Base-by-base conservation (phyloP, 768 basidiomycete genomes). In the Favolaschia claudopus region DNA sequence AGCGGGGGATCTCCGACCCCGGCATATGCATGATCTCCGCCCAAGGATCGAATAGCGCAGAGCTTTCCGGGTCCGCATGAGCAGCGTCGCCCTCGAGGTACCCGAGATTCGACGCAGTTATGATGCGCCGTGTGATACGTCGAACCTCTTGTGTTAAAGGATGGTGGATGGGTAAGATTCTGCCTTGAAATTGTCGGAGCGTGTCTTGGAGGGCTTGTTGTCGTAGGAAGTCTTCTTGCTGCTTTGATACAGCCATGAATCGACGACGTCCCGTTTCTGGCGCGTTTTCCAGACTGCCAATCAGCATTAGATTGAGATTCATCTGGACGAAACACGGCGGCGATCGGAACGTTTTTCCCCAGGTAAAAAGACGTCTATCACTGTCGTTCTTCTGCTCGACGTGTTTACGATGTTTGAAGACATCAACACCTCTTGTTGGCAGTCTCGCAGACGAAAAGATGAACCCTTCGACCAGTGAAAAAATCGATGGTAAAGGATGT, bases 241-340 rank as follows among this genome's bases (percentile, higher is more conserved):
- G 20, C 32, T 40, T 28, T 2, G 63, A 60, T 1, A 64, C 45
- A 1, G 38, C 89, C 85, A 98, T 96, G 70, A 96, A 97, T 20
- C 96, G 76, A 84, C 89, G 89, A 54, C 96, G 77, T 0, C 94
- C 93, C 0, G 93, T 96, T 69, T 95, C 89, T 3, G 91, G 87
- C 0, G 94, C 91, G 68, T 85, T 82, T 70, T 98, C 95, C 25
- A 96, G 79, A 67, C 93, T 95, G 61, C 32, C 28, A 32, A n/a
- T n/a, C n/a, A n/a, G n/a, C n/a, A n/a, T n/a, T n/a, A 31, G n/a
- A 28, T 39, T 22, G 24, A 31, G 46, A 31, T n/a, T 34, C 55
- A 45, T 34, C n/a, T 39, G 12, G 19, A 32, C n/a, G n/a, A n/a
- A n/a, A n/a, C n/a, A n/a, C n/a, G n/a, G n/a, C n/a, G n/a, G n/a